Evolutionary conservation across 2,329 filamentous ascomycete species (phyloP).

Genomic region (Cercospora sp.): DNA sequence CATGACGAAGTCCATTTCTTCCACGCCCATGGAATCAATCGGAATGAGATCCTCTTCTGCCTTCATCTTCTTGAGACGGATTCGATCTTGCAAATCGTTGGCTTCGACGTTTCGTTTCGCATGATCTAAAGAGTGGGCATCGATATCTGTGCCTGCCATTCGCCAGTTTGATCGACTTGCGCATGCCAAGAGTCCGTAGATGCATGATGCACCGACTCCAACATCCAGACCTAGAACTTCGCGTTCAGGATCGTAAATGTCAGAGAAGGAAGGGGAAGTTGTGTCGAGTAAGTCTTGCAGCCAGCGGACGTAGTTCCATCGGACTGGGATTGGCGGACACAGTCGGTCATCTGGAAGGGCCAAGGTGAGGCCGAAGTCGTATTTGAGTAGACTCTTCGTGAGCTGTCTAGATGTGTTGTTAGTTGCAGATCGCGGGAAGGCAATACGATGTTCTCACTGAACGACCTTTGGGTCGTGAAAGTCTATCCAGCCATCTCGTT

Average conservation of each 20-base stretch:
- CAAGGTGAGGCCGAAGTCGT: constrained; percentile 72
- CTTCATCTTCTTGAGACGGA: constrained; percentile 64
- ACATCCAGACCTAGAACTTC: constrained; percentile 59
- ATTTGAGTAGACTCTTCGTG: constrained; percentile 73
- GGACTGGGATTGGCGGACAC: constrained; percentile 72
- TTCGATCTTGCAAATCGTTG: constrained; percentile 65
- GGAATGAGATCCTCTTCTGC: constrained; percentile 60
- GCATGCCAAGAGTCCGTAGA: constrained; percentile 84
- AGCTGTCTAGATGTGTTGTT: constrained; percentile 50
- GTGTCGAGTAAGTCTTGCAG: constrained; percentile 78
- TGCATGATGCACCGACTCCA: constrained; percentile 85
- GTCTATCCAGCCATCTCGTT: constrained; percentile 62
- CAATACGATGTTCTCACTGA: constrained; percentile 54
- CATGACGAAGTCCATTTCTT: constrained; percentile 77
- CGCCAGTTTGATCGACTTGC: constrained; percentile 65
- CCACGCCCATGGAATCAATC: constrained; percentile 54
- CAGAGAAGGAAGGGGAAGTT: constrained; percentile 53
- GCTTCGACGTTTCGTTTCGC: constrained; percentile 66
- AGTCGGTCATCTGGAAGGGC: constrained; percentile 74
- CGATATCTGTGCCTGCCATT: constrained; percentile 64
- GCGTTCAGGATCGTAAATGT: constrained; percentile 51
- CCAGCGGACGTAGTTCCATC: constrained; percentile 88
- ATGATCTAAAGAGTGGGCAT: constrained; percentile 65
- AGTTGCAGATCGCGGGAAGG: constrained; percentile 54
- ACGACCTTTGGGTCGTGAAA: constrained; percentile 77